Evolutionary conservation across 345 rosid genomes (phyloP).

Genomic region (Aquilaria malaccensis): DNA sequence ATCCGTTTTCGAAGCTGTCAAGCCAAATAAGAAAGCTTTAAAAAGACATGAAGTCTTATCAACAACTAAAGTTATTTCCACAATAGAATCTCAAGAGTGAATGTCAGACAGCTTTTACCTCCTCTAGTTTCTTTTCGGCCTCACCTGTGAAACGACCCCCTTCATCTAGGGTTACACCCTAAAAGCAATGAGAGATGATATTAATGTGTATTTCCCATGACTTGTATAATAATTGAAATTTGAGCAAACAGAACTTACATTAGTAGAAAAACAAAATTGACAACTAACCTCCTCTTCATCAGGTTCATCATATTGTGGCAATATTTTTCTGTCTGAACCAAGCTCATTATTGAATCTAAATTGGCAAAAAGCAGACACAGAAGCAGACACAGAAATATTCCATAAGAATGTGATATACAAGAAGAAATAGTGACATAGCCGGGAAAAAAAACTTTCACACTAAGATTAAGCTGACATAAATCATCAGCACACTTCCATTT

Average conservation of each 20-base stretch:
- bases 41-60: background rate
- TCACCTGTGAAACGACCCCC: slow-evolving; percentile 77
- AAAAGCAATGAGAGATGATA: slow-evolving; percentile 12
- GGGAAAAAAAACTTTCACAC: too few species aligned
- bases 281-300: slow-evolving; percentile 59
- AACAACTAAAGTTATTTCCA: slow-evolving; percentile 8
- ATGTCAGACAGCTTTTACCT: slow-evolving; percentile 36
- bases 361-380: slow-evolving; percentile 6
- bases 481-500: too few species aligned
- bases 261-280: background rate
- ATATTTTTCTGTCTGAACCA: slow-evolving; percentile 63
- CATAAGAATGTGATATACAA: too few species aligned
- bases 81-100: slow-evolving; percentile 1
- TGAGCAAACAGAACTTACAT: background rate
- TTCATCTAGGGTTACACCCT: slow-evolving; percentile 84
- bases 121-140: slow-evolving; percentile 93
- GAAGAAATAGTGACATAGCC: too few species aligned
- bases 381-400: background rate
- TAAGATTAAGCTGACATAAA: too few species aligned
- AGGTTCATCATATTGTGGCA: slow-evolving; percentile 92
- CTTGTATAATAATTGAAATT: background rate
- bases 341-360: slow-evolving; percentile 85
- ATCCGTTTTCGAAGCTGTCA: slow-evolving; percentile 78
- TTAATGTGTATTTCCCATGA: background rate
- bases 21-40: slow-evolving; percentile 3